Evolutionary conservation across 305 asterid genomes (phyloP).

Genomic region (Rubia tinctorum): DNA sequence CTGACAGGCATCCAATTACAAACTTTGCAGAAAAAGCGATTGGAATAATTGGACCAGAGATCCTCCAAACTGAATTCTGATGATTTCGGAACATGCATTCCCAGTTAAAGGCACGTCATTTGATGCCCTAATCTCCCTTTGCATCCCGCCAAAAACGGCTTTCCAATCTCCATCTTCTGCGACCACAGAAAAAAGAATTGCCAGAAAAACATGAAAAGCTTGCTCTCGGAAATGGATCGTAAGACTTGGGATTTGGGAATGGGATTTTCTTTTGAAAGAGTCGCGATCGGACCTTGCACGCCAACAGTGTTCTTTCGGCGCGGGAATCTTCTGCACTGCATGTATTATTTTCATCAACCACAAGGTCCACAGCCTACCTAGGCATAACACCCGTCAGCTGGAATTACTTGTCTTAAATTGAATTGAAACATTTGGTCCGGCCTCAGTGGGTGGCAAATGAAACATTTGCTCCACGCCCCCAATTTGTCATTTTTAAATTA

Average conservation of each 20-base stretch:
- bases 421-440: too few species aligned
- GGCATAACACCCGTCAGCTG: too few species aligned
- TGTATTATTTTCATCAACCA: background rate
- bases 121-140: conserved; percentile 18
- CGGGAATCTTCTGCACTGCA: background rate
- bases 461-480: too few species aligned
- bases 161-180: conserved; percentile 6
- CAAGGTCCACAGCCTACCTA: too few species aligned
- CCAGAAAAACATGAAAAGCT: background rate
- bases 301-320: background rate
- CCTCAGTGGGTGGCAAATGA: too few species aligned
- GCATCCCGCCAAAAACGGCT: conserved; percentile 13
- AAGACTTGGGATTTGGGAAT: background rate
- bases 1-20: conserved; percentile 15
- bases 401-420: too few species aligned
- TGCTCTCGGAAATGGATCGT: background rate
- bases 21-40: conserved; percentile 15
- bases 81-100: conserved; percentile 11
- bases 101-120: background rate
- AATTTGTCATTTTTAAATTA: too few species aligned
- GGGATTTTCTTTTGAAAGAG: background rate
- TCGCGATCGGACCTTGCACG: background rate
- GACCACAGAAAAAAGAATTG: background rate
- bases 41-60: conserved; percentile 15
- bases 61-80: conserved; percentile 10